Evolutionary conservation across 2,329 filamentous ascomycete genomes (phyloP).

Genomic region (Exophiala mesophila): DNA sequence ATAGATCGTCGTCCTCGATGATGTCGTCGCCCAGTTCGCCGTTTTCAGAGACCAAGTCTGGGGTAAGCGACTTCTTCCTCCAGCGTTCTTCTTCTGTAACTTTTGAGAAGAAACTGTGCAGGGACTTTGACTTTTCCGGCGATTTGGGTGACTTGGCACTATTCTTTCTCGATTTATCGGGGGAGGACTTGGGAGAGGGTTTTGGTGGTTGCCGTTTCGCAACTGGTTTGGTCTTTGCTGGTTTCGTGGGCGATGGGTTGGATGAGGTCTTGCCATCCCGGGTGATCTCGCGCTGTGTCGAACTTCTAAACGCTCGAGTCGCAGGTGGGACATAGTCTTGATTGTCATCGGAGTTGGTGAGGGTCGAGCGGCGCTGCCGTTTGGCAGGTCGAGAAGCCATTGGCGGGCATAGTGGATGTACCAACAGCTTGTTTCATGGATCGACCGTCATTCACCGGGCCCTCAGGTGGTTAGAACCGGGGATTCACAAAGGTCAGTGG

Average conservation of each 20-base stretch:
- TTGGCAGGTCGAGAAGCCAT: conserved; percentile 28
- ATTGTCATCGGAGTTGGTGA: conserved; percentile 23
- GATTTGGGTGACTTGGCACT: conserved; percentile 14
- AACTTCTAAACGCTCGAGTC: conserved; percentile 7
- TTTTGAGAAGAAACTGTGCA: conserved; percentile 40
- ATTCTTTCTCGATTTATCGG: conserved; percentile 31
- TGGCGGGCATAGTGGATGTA: conserved; percentile 14
- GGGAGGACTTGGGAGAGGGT: conserved; percentile 29
- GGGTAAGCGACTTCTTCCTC: conserved; percentile 29
- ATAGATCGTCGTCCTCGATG: conserved; percentile 31
- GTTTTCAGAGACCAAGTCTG: conserved; percentile 17
- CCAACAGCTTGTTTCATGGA: not conserved
- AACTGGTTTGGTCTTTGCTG: conserved; percentile 6
- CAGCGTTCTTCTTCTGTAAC: conserved; percentile 38
- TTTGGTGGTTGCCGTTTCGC: conserved; percentile 9
- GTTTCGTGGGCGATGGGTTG: conserved; percentile 14
- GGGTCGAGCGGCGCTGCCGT: conserved; percentile 25
- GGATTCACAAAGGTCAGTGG: no score
- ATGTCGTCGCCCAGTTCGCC: conserved; percentile 30
- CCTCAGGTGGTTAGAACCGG: no score
- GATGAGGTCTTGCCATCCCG: conserved; percentile 19
- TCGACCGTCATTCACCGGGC: not conserved
- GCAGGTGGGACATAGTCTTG: conserved; percentile 9
- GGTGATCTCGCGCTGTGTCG: conserved; percentile 19
- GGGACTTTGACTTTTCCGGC: conserved; percentile 30